phyloP scores from a whole-genome alignment of 2,329 filamentous ascomycete genomes.

The Elsinoe perseae region DNA sequence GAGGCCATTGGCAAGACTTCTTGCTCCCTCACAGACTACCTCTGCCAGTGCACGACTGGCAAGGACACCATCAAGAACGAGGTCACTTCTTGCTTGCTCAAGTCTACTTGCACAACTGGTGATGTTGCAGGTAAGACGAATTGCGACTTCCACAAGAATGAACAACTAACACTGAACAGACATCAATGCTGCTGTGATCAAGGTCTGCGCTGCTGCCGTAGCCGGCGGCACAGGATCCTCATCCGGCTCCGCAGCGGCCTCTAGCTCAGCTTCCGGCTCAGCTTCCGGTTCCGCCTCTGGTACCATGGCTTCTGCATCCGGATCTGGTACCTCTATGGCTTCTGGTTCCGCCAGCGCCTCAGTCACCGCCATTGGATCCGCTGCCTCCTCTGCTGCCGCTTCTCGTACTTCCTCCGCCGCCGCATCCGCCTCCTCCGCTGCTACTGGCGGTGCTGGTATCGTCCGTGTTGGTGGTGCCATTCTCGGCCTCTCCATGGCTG shows the following conservation, averaged over 20 bases:
- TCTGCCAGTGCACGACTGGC: conserved; percentile 46
- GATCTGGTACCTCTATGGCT: background rate
- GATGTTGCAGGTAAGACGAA: conserved; percentile 34
- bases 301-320: too few relatives aligned
- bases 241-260: background rate
- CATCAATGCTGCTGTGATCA: conserved; percentile 19
- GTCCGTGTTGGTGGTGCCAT: conserved; percentile 12
- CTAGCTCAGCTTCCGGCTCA: background rate
- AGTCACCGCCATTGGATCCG: conserved; percentile 17
- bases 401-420: background rate
- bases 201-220: conserved; percentile 24
- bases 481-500: conserved; percentile 11
- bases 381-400: conserved; percentile 3
- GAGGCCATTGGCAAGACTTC: conserved; percentile 41
- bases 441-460: conserved; percentile 16
- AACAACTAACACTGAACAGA: conserved; percentile 16
- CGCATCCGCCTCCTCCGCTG: conserved; percentile 9
- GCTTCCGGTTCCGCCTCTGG: background rate
- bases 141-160: background rate
- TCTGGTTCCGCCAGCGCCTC: conserved; percentile 14
- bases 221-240: background rate
- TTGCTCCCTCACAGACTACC: conserved; percentile 41
- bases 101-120: conserved; percentile 29
- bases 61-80: conserved; percentile 29
- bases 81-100: conserved; percentile 36